These are phyloP conservation scores for Carpinus viminea DNA, from an alignment of 306 rosid genomes.

Conservation along the genomic window DNA sequence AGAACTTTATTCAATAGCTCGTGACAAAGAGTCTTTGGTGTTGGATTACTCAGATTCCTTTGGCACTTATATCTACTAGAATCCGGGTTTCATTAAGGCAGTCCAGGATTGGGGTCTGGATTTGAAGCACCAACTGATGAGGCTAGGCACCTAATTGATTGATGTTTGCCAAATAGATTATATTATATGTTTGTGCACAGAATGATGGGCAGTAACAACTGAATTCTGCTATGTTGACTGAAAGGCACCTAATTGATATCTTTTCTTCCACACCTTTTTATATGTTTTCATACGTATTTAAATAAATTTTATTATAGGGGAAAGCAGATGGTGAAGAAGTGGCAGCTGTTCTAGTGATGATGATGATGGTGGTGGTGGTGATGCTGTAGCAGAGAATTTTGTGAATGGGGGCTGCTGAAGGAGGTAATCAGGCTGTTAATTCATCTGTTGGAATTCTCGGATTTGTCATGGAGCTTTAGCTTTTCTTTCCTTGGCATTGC, in stretches of 20 bases:
- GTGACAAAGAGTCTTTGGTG: too few relatives aligned
- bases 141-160: neutral
- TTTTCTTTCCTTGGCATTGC: neutral
- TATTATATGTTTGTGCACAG: too few relatives aligned
- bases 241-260: neutral
- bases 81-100: too few relatives aligned
- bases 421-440: conserved; percentile 51
- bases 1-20: too few relatives aligned
- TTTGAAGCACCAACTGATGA: too few relatives aligned
- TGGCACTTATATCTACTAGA: too few relatives aligned
- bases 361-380: too few relatives aligned
- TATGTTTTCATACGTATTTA: neutral
- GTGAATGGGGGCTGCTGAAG: conserved; percentile 41
- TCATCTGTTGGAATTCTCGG: conserved; percentile 27
- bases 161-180: neutral
- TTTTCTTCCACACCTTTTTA: neutral
- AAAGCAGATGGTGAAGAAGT: conserved; percentile 32
- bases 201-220: neutral
- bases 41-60: too few relatives aligned
- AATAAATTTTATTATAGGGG: conserved; percentile 5
- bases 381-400: conserved; percentile 21
- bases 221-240: neutral
- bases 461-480: neutral
- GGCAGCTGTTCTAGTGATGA: neutral
- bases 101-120: too few relatives aligned